Conservation (phyloP, 768 basidiomycete genomes). For the Tephrocybe rancida region DNA sequence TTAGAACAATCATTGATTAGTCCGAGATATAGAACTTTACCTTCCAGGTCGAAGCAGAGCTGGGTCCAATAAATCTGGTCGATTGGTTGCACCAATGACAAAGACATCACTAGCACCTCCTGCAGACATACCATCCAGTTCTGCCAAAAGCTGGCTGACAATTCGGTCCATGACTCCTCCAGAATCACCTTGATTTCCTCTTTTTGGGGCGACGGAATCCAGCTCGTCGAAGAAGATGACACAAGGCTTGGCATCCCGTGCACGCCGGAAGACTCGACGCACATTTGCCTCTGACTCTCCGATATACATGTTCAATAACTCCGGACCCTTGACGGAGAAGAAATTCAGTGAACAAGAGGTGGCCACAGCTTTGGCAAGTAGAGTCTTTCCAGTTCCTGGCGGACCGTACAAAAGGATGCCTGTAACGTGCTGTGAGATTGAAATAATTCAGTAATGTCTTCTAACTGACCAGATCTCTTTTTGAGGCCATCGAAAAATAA, state of each 20-base stretch:
- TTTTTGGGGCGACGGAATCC: slow-evolving; percentile 92
- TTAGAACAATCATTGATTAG: not conserved
- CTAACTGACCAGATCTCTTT: slow-evolving; percentile 82
- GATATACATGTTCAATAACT: slow-evolving; percentile 97
- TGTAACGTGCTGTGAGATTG: slow-evolving; percentile 26
- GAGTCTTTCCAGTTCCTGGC: slow-evolving; percentile 94
- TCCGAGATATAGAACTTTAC: slow-evolving; percentile 40
- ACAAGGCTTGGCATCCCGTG: slow-evolving; percentile 90
- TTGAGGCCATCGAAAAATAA: slow-evolving; percentile 90
- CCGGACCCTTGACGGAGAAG: slow-evolving; percentile 96
- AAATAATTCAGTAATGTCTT: not conserved
- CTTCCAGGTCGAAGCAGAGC: slow-evolving; percentile 88
- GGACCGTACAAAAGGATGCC: slow-evolving; percentile 94
- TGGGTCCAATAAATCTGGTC: slow-evolving; percentile 90
- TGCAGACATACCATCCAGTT: slow-evolving; percentile 86
- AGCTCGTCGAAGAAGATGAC: slow-evolving; percentile 97
- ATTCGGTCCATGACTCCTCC: slow-evolving; percentile 99
- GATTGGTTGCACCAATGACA: slow-evolving; percentile 95
- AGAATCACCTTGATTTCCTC: slow-evolving; percentile 94
- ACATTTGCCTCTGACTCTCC: slow-evolving; percentile 99
- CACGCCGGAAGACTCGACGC: slow-evolving; percentile 86
- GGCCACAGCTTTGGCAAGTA: slow-evolving; percentile 95
- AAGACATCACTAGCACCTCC: slow-evolving; percentile 77
- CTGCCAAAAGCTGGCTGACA: slow-evolving; percentile 91
- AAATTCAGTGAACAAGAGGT: slow-evolving; percentile 95